Evolutionary conservation across 495 filamentous ascomycete genomes (phyloP), one percentile per base, ranked within the genome.

Genomic region (Neurospora sp.): DNA sequence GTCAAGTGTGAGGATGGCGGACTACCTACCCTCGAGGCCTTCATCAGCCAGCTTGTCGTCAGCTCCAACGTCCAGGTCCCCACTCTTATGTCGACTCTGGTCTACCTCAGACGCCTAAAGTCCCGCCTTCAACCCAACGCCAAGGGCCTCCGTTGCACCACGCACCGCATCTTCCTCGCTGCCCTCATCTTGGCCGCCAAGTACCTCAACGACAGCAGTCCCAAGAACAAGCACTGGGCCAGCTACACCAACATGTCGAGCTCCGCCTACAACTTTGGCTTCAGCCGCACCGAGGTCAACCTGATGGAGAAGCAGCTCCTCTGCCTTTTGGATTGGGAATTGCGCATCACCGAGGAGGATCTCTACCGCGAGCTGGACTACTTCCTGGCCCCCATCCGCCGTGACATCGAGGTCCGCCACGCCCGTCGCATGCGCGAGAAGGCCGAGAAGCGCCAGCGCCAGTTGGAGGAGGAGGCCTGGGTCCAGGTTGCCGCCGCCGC

Each of bases 161-260:
- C 96, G 59, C 96, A 99, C 79, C 92, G 96, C 73, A 99, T 99
- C 91, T 98, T 99, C 80, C 86, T 99, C 71, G 93, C 96, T 31
- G 89, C 93, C 5, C 88, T 98, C 73, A 97, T 98, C 78, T 88
- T 97, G 68, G 89, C 94, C 3, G 97, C 96, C 71, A 99, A 99
- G 86, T 99, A 97, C 81, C 87, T 98, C 44, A 97, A 99, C 82
- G 96, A 99, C 82, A 97, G 94, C 69, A 97, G 94, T 37, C 96
- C 96, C 70, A 98, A 98, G 91, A 99, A 99, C 88, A 98, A 98
- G 89, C 96, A 99, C 86, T 99, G 96, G 96, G 94, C 96, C 38
- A 89, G 88, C 73, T 99, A 98, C 86, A 95, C 92, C 70, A 90
- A 96, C 72, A 88, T 90, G 76, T 73, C 73, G 48, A 77, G 74